Base-by-base conservation (phyloP, 1,139 yeast species). In the Geotrichum restrictum region DNA sequence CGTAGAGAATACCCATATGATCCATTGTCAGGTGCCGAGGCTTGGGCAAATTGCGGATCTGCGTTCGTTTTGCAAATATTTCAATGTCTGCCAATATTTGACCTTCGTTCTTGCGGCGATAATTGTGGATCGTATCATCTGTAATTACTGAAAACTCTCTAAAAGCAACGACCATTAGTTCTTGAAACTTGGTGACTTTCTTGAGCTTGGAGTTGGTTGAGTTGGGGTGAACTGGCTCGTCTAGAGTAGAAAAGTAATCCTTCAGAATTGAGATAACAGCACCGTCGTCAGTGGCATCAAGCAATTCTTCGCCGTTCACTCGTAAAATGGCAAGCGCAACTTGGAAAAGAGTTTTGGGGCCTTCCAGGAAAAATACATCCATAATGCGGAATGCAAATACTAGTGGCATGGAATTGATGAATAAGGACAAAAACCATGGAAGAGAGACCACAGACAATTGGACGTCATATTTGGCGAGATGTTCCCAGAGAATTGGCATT, bases 371-470 rank as follows among this genome's bases (percentile, higher is more conserved):
- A 66, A 94, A 86, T 22, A 91, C 85, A 68, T 94, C 99, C 64
- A 93, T 78, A 51, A 94, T 86, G 65, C 98, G 75, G 63, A 89
- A 88, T 2, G 98, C 97, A 72, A 82, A 91, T 4, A 88, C 91
- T 60, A 94, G 73, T 0, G 99, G 98, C 95, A 94, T 88, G 0
- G 96, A 85, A 59, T 88, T 89, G 60, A 93, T 78, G 67, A 87
- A 94, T 45, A 94, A 72, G 0, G 97, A 88, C 54, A 94, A 73
- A 64, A 94, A 94, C 99, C 99, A 94, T 1, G 98, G 98, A 45
- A 94, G 74, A 0, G 97, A 88, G 1, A 93, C 94, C 16, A 94
- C 95, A 0, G 96, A 87, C n/a, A 94, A 74, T 63, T 94, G 98
- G 48, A 94, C 91, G 64, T 94, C 98, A 59, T 84, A 71, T 54